Evolutionary conservation across 441 rosid genomes (phyloP).

Genomic region (Populus hybrid): DNA sequence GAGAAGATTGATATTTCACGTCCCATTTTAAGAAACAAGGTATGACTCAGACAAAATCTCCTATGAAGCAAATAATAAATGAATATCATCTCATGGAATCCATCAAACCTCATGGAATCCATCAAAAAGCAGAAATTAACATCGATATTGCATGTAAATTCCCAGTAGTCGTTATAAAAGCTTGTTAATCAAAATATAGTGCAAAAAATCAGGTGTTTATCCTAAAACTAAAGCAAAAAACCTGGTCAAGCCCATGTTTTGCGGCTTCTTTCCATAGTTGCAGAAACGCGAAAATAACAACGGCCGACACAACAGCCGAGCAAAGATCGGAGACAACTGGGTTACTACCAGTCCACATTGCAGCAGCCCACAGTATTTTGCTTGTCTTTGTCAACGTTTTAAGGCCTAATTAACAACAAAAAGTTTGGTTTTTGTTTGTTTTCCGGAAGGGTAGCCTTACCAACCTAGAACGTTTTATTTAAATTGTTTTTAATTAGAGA

Average conservation of each 20-base stretch:
- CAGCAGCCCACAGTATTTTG: background rate
- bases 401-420: background rate
- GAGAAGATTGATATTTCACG: background rate
- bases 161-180: background rate
- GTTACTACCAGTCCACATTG: background rate
- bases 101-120: background rate
- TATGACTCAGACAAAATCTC: background rate
- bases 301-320: conserved; percentile 5
- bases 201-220: background rate
- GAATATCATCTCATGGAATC: background rate
- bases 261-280: conserved; percentile 18
- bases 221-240: background rate
- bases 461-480: background rate
- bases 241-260: conserved; percentile 25
- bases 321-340: conserved; percentile 8
- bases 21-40: background rate
- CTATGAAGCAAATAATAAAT: background rate
- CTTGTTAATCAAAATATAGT: background rate
- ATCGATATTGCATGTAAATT: background rate
- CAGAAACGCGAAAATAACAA: conserved; percentile 11
- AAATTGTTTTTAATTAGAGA: too few species aligned
- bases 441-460: background rate
- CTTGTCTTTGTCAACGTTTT: background rate
- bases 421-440: background rate
- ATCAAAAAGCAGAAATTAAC: background rate